Evolutionary conservation across 495 filamentous ascomycete genomes (phyloP).

Genomic region (Lepraria neglecta): DNA sequence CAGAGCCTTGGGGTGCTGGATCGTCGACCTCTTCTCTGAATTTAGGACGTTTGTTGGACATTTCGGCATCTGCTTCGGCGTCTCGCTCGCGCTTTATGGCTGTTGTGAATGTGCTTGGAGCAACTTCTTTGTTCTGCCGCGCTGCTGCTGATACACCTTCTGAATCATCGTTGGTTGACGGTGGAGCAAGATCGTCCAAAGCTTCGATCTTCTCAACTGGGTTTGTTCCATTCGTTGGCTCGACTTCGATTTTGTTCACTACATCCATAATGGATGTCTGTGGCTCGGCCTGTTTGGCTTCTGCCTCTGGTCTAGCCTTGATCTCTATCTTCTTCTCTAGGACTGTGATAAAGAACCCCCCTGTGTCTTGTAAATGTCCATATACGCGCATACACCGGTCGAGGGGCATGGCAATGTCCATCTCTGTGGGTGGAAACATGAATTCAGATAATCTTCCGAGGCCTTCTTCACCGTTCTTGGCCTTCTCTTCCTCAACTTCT

Average conservation of each 20-base stretch:
- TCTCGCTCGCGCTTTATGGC: slow-evolving; percentile 39
- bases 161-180: slow-evolving; percentile 34
- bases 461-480: slow-evolving; percentile 49
- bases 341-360: slow-evolving; percentile 94
- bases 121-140: slow-evolving; percentile 38
- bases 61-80: slow-evolving; percentile 36
- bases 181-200: slow-evolving; percentile 42
- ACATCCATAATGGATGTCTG: slow-evolving; percentile 49
- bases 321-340: slow-evolving; percentile 89
- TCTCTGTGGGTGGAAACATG: slow-evolving; percentile 70
- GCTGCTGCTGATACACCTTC: slow-evolving; percentile 28
- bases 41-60: slow-evolving; percentile 44
- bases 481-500: slow-evolving; percentile 61
- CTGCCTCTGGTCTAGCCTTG: slow-evolving; percentile 69
- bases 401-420: slow-evolving; percentile 55
- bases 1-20: slow-evolving; percentile 32
- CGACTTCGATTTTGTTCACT: slow-evolving; percentile 47
- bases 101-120: slow-evolving; percentile 30
- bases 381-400: slow-evolving; percentile 91
- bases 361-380: slow-evolving; percentile 90
- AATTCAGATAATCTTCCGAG: slow-evolving; percentile 60
- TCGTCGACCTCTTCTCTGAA: slow-evolving; percentile 36
- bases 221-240: slow-evolving; percentile 39
- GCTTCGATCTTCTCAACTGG: slow-evolving; percentile 46
- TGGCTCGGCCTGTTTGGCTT: slow-evolving; percentile 48